Conservation (phyloP, 2,329 filamentous ascomycete species). For the Cytospora piceae region DNA sequence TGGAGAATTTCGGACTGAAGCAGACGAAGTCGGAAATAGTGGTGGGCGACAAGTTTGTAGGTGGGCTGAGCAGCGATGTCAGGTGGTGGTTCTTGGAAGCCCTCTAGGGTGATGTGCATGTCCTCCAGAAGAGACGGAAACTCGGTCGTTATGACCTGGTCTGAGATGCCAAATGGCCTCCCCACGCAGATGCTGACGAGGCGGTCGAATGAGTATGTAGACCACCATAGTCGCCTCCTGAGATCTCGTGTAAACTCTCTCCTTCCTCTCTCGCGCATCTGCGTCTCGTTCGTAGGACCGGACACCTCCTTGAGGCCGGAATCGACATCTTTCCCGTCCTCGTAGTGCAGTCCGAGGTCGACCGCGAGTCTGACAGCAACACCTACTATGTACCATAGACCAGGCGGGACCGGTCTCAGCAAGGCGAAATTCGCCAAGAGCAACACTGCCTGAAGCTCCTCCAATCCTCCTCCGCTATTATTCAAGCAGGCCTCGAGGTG, state of each 20-base stretch:
- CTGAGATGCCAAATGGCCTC: slow-evolving; percentile 90
- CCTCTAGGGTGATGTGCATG: slow-evolving; percentile 79
- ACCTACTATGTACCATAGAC: slow-evolving; percentile 96
- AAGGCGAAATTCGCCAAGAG: slow-evolving; percentile 90
- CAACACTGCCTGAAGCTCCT: slow-evolving; percentile 92
- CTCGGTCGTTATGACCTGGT: slow-evolving; percentile 93
- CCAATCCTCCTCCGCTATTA: slow-evolving; percentile 83
- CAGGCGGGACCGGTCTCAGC: slow-evolving; percentile 86
- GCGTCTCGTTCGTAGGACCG: slow-evolving; percentile 43
- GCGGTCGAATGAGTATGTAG: slow-evolving; percentile 92
- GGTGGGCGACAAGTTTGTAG: slow-evolving; percentile 89
- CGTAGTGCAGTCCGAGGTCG: slow-evolving; percentile 89
- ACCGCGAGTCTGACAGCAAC: slow-evolving; percentile 89
- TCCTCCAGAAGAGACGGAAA: slow-evolving; percentile 91
- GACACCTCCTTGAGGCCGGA: slow-evolving; percentile 58
- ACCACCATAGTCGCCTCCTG: slow-evolving; percentile 91
- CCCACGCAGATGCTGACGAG: slow-evolving; percentile 94
- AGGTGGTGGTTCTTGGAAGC: slow-evolving; percentile 66
- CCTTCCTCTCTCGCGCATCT: slow-evolving; percentile 60
- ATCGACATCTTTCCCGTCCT: slow-evolving; percentile 74
- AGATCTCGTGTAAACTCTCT: slow-evolving; percentile 86
- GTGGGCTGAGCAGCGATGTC: slow-evolving; percentile 66
- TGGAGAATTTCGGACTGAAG: slow-evolving; percentile 95
- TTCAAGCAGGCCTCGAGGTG: slow-evolving; percentile 87
- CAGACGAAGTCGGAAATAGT: slow-evolving; percentile 87